Base-by-base conservation (phyloP, 2,329 filamentous ascomycete species). In the Davidsoniella virescens region DNA sequence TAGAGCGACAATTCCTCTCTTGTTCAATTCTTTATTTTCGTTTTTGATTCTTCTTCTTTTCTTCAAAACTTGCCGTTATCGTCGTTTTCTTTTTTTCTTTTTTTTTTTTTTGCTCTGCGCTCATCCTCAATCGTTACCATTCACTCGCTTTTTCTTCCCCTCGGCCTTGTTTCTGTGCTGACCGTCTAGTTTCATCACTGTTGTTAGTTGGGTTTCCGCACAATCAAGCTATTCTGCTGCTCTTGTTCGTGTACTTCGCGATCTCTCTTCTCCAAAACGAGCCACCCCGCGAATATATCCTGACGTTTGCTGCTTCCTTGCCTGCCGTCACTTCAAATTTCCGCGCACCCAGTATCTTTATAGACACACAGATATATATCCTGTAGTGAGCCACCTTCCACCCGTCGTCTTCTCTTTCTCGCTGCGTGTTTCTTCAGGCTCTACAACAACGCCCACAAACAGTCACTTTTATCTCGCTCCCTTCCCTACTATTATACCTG, bases 181-280 rank as follows among this genome's bases (percentile, higher is more conserved):
- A 64, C 60, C 42, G 65, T 59, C 14, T 14, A 43, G 23, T 29
- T 7, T 10, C 26, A 29, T 29, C 26, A 6, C 10, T 10, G 26
- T 6, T 29, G 26, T 29, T 6, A 2, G 18, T 20, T 20, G n/a
- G n/a, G 25, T 29, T 29, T 10, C 8, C 7, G 26, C 10, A 29
- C 26, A 29, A 29, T 6, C 26, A 29, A 29, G 10, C 7, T 6
- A 29, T 6, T 10, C 26, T 10, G 26, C 26, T 29, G 26, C 26
- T 29, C 26, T 29, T 2, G 58, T 66, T 69, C 56, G 66, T 65
- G 53, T 65, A 63, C 66, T 25, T 33, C 18, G 16, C 43, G n/a
- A 45, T 18, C 20, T n/a, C 25, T 29, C 43, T 33, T 33, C 23
- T 33, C 25, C 26, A 7, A 29, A 29, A 29, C 7, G 26, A 29